Conservation (phyloP, 345 rosid species). For the Murraya koenigii region DNA sequence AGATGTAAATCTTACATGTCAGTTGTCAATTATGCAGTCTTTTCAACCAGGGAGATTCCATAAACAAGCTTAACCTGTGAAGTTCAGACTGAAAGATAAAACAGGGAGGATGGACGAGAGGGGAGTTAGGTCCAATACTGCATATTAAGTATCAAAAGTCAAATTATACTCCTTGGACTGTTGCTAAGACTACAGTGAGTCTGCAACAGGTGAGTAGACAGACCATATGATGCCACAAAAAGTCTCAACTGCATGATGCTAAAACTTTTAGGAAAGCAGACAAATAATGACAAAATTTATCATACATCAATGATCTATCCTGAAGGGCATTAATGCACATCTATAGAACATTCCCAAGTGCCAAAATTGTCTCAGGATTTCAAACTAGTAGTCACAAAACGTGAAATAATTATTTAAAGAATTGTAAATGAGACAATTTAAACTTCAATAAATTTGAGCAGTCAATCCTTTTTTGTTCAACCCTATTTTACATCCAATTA, state of each 20-base stretch:
- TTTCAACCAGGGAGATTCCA: not conserved
- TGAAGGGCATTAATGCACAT: not conserved
- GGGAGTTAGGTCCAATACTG: not conserved
- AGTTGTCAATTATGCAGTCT: not conserved
- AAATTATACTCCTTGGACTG: not conserved
- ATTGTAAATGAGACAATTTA: not conserved
- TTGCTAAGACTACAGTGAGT: not conserved
- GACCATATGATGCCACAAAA: not conserved
- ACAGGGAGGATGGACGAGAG: not conserved
- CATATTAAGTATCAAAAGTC: not conserved
- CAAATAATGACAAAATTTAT: not conserved
- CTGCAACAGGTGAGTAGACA: not conserved
- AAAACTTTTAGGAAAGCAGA: not conserved
- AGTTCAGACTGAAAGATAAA: not conserved
- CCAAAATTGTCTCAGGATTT: not conserved
- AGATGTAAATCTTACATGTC: not conserved
- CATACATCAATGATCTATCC: not conserved
- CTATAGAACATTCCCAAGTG: not conserved
- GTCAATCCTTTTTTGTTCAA: not conserved
- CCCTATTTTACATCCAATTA: not conserved
- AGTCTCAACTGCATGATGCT: not conserved
- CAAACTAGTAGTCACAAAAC: not conserved
- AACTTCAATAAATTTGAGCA: not conserved
- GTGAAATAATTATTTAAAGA: not conserved
- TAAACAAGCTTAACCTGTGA: not conserved